Percentiles rank a stretch among this genome's conserved stretches.
These are phyloP conservation scores for Naganishia randhawae DNA, from an alignment of 768 basidiomycete genomes.

Conservation along the genomic window DNA sequence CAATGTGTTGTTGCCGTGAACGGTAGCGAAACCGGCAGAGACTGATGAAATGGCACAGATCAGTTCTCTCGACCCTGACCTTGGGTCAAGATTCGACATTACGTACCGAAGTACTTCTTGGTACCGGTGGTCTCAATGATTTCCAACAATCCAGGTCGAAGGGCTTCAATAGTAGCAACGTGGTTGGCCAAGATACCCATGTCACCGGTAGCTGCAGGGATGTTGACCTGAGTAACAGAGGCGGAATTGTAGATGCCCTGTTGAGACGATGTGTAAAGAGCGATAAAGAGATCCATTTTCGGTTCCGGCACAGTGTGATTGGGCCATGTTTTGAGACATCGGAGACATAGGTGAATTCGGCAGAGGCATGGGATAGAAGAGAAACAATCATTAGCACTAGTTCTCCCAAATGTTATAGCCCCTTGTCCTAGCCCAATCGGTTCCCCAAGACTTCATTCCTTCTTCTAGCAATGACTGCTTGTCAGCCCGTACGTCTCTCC, in stretches of 20 bases:
- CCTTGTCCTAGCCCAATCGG: background rate
- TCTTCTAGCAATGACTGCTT: background rate
- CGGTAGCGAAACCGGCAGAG: constrained; percentile 93
- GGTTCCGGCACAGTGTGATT: background rate
- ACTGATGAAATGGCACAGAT: constrained; percentile 55
- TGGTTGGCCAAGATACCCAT: constrained; percentile 99
- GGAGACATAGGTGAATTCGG: background rate
- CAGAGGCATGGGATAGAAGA: background rate
- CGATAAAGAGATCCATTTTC: background rate
- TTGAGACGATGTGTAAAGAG: constrained; percentile 6
- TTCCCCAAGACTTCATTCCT: background rate
- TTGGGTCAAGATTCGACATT: background rate
- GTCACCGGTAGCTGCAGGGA: constrained; percentile 77
- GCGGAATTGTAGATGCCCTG: constrained; percentile 85
- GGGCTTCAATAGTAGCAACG: constrained; percentile 91
- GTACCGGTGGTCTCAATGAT: constrained; percentile 72
- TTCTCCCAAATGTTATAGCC: background rate
- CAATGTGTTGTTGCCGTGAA: constrained; percentile 93
- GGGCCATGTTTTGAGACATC: background rate
- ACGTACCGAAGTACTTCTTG: constrained; percentile 93
- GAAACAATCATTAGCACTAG: background rate
- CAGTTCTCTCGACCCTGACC: background rate
- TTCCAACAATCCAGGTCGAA: constrained; percentile 91
- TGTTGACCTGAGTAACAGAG: constrained; percentile 81
- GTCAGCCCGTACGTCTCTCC: background rate